A percentile compares a stretch with the other conserved stretches of the same genome.
Evolutionary conservation across 306 rosid species (phyloP).

Genomic region (Luffa aegyptiaca): DNA sequence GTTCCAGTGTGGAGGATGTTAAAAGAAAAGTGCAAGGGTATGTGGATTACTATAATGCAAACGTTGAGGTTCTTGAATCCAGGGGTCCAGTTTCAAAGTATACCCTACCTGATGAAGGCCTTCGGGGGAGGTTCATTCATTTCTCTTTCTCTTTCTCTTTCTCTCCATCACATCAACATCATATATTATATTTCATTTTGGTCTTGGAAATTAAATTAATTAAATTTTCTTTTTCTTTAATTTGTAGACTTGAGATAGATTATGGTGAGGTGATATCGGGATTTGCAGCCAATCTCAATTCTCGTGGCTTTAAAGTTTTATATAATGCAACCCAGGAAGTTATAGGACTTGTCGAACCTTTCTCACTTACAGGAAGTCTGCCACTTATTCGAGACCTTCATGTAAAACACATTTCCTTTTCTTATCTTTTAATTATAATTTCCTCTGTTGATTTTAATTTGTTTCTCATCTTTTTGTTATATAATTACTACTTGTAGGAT

Average conservation of each 20-base stretch:
- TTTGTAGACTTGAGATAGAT: conserved; percentile 51
- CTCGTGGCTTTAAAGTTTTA: conserved; percentile 67
- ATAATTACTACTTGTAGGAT: conserved; percentile 32
- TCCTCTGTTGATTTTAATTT: no score
- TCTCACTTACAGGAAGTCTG: conserved; percentile 75
- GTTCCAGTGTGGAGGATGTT: conserved; percentile 50
- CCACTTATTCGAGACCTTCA: conserved; percentile 79
- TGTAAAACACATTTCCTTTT: conserved; percentile 23
- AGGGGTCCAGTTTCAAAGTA: conserved; percentile 89
- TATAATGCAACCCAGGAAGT: conserved; percentile 85
- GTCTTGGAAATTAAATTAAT: not conserved
- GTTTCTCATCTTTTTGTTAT: not conserved
- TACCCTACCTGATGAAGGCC: conserved; percentile 59
- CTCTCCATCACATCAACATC: no score
- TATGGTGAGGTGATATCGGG: conserved; percentile 62
- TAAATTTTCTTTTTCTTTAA: not conserved
- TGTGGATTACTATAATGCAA: conserved; percentile 57
- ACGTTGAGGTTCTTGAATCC: conserved; percentile 44
- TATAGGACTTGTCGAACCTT: conserved; percentile 77
- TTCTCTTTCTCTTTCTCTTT: conserved; percentile 14
- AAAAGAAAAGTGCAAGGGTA: conserved; percentile 53
- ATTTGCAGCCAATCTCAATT: conserved; percentile 75
- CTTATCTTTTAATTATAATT: not conserved
- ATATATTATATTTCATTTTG: not conserved
- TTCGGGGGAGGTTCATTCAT: conserved; percentile 54